These are phyloP conservation scores for Colletotrichum sp. DNA, from an alignment of 2,329 filamentous ascomycete species.

Conservation along the genomic window DNA sequence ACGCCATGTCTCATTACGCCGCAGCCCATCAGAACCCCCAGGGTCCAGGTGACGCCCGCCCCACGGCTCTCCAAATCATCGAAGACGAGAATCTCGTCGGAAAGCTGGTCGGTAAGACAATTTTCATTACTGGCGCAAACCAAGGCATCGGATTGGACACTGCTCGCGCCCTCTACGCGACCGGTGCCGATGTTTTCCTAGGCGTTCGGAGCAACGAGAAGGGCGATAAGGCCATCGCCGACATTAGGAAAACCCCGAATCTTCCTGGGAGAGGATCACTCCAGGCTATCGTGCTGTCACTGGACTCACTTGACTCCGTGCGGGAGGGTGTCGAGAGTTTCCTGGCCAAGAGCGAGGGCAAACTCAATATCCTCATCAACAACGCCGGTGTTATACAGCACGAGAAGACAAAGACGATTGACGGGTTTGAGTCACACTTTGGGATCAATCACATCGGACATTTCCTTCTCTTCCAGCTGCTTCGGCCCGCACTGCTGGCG, in stretches of 20 bases:
- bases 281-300: conserved; percentile 5
- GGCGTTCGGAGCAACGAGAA: conserved; percentile 38
- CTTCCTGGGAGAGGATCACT: not conserved
- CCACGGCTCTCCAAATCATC: conserved; percentile 45
- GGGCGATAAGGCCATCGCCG: conserved; percentile 30
- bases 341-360: conserved; percentile 26
- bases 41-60: conserved; percentile 43
- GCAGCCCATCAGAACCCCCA: not conserved
- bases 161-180: conserved; percentile 36
- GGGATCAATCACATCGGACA: conserved; percentile 58
- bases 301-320: conserved; percentile 14
- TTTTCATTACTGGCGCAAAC: conserved; percentile 41
- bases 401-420: conserved; percentile 4
- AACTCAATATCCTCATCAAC: conserved; percentile 34
- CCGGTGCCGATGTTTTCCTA: conserved; percentile 40
- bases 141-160: conserved; percentile 43
- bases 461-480: conserved; percentile 57
- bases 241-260: not conserved
- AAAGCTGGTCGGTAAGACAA: conserved; percentile 35
- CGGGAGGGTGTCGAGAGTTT: conserved; percentile 29
- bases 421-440: conserved; percentile 44
- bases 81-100: conserved; percentile 37
- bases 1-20: conserved; percentile 1
- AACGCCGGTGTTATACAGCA: conserved; percentile 31
- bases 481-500: conserved; percentile 47